Evolutionary conservation across 306 rosid species (phyloP).

Genomic region (Mimosa bimucronata): DNA sequence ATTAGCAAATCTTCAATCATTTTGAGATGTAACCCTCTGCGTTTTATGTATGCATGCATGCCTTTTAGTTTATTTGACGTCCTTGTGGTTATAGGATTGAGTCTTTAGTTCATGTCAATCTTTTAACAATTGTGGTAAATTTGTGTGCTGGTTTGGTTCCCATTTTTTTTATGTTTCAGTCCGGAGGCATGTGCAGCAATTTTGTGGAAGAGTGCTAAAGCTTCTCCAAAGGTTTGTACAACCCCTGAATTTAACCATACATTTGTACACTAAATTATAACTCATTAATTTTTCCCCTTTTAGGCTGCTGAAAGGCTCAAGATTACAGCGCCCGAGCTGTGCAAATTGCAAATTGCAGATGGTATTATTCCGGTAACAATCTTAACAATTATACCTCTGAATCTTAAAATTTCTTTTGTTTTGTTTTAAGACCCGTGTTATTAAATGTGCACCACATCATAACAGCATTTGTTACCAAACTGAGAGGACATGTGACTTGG

Average conservation of each 20-base stretch:
- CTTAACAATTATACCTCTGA: slow-evolving; percentile 29
- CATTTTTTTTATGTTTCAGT: slow-evolving; percentile 54
- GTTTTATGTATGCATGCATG: not conserved
- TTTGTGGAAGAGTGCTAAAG: slow-evolving; percentile 92
- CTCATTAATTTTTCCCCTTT: slow-evolving; percentile 36
- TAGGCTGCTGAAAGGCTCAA: slow-evolving; percentile 89
- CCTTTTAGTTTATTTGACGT: not conserved
- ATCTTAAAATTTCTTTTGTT: slow-evolving; percentile 10
- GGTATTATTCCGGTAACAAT: slow-evolving; percentile 82
- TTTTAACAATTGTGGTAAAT: slow-evolving; percentile 13
- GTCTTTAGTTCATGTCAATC: not conserved
- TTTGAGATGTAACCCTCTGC: not conserved
- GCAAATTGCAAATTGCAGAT: slow-evolving; percentile 74
- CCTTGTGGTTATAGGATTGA: slow-evolving; percentile 11
- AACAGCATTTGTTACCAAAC: not conserved
- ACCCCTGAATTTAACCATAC: slow-evolving; percentile 9
- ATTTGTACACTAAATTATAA: not conserved
- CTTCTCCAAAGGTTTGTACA: slow-evolving; percentile 74
- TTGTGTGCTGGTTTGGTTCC: slow-evolving; percentile 39
- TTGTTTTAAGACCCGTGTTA: not conserved
- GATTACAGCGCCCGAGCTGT: slow-evolving; percentile 76
- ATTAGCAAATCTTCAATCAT: not conserved
- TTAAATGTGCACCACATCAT: not conserved
- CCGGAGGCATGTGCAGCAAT: slow-evolving; percentile 99
- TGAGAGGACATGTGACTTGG: not conserved